Evolutionary conservation across 106 monocot genomes (phyloP).

Genomic region (Hemerocallis citrina): DNA sequence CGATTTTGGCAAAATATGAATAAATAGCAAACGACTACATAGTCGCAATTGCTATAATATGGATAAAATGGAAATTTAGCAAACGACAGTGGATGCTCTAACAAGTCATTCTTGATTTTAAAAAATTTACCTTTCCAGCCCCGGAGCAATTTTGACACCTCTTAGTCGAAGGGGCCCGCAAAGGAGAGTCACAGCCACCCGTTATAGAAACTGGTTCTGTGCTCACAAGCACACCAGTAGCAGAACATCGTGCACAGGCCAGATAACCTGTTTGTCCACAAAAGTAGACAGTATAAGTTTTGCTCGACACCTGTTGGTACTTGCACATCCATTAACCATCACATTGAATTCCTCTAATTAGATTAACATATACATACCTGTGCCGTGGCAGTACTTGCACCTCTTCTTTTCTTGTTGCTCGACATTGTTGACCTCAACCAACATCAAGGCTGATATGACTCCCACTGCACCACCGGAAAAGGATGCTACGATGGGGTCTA

Average conservation of each 20-base stretch:
- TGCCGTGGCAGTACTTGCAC: slow-evolving; percentile 92
- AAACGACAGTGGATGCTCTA: no score
- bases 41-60: no score
- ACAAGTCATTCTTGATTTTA: background rate
- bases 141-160: slow-evolving; percentile 81
- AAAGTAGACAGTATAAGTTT: background rate
- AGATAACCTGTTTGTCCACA: slow-evolving; percentile 49
- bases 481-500: slow-evolving; percentile 90
- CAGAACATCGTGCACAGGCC: slow-evolving; percentile 81
- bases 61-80: no score
- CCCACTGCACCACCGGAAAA: slow-evolving; percentile 94
- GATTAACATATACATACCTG: slow-evolving; percentile 41
- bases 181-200: slow-evolving; percentile 29
- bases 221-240: slow-evolving; percentile 45
- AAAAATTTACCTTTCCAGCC: slow-evolving; percentile 62
- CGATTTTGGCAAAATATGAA: no score
- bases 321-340: background rate
- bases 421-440: slow-evolving; percentile 84
- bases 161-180: slow-evolving; percentile 37
- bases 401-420: slow-evolving; percentile 87
- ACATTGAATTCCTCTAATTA: background rate
- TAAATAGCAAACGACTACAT: no score
- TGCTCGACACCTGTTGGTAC: background rate
- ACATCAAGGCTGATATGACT: slow-evolving; percentile 90
- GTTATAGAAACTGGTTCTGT: slow-evolving; percentile 37